These are phyloP conservation scores for Stromatinia cepivora DNA, from an alignment of 2,329 filamentous ascomycete genomes.

Conservation along the genomic window DNA sequence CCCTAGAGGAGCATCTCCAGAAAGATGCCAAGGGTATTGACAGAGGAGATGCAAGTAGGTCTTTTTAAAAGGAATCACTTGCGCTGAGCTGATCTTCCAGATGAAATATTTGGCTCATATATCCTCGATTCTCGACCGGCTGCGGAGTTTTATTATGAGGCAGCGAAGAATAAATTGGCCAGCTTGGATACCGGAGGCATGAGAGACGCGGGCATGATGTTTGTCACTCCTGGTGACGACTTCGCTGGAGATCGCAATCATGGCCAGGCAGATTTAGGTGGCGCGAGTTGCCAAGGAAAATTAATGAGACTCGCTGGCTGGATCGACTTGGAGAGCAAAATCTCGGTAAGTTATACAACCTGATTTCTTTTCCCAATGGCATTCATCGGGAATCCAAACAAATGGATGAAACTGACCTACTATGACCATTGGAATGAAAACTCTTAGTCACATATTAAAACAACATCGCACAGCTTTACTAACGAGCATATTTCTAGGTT, in stretches of 20 bases:
- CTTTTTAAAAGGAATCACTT: background rate
- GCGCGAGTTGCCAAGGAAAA: conserved; percentile 59
- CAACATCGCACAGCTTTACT: background rate
- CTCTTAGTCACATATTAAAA: background rate
- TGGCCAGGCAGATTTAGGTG: conserved; percentile 43
- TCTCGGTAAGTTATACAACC: conserved; percentile 56
- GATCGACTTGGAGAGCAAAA: conserved; percentile 70
- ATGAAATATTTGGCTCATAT: conserved; percentile 46
- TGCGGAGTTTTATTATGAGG: conserved; percentile 69
- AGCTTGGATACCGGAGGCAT: conserved; percentile 52
- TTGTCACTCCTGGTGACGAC: conserved; percentile 60
- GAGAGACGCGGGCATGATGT: conserved; percentile 52
- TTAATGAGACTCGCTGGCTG: conserved; percentile 67
- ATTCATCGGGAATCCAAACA: no score
- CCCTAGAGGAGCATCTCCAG: conserved; percentile 38
- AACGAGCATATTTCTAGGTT: conserved; percentile 44
- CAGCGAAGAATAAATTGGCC: conserved; percentile 65
- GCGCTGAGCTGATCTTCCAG: conserved; percentile 33
- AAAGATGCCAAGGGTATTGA: conserved; percentile 38
- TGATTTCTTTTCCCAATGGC: background rate
- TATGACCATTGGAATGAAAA: background rate
- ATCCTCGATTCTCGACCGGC: conserved; percentile 67
- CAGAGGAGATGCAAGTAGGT: conserved; percentile 35
- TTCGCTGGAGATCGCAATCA: conserved; percentile 29
- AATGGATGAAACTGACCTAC: background rate